Evolutionary conservation across 2,329 filamentous ascomycete genomes (phyloP).

Genomic region (Zymoseptoria ardabiliae): DNA sequence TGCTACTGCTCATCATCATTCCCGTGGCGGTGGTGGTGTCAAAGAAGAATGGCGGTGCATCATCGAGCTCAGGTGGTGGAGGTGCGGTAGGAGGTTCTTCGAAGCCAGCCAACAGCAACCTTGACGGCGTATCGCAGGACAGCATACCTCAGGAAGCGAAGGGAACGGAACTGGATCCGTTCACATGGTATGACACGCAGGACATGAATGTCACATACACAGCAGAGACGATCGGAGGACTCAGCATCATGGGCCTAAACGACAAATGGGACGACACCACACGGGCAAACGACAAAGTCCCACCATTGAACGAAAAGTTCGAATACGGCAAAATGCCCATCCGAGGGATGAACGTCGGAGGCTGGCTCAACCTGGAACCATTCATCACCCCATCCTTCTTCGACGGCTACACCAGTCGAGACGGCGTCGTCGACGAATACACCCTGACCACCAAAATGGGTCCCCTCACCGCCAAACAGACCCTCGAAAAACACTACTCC

Average conservation of each 20-base stretch:
- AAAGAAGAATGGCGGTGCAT: constrained; percentile 30
- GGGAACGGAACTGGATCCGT: constrained; percentile 78
- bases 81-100: constrained; percentile 14
- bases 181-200: constrained; percentile 79
- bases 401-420: constrained; percentile 52
- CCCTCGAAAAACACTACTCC: constrained; percentile 85
- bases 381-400: constrained; percentile 95
- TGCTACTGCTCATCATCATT: constrained; percentile 41
- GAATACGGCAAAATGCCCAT: constrained; percentile 73
- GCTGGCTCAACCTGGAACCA: constrained; percentile 89
- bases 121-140: constrained; percentile 37
- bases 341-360: constrained; percentile 84
- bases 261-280: constrained; percentile 78
- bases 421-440: constrained; percentile 77
- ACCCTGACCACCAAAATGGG: constrained; percentile 69
- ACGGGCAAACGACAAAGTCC: constrained; percentile 70
- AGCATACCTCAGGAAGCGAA: constrained; percentile 51
- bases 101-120: constrained; percentile 39
- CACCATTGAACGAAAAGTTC: constrained; percentile 68
- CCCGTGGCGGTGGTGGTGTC: constrained; percentile 41
- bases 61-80: constrained; percentile 12
- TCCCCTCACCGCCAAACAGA: constrained; percentile 51
- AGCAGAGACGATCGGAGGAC: constrained; percentile 68
- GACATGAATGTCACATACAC: constrained; percentile 97
- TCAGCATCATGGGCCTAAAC: constrained; percentile 87